A percentile compares a stretch with the other conserved stretches of the same genome.
Evolutionary conservation across 2,329 filamentous ascomycete genomes (phyloP).

Genomic region (Cercospora berteroae): DNA sequence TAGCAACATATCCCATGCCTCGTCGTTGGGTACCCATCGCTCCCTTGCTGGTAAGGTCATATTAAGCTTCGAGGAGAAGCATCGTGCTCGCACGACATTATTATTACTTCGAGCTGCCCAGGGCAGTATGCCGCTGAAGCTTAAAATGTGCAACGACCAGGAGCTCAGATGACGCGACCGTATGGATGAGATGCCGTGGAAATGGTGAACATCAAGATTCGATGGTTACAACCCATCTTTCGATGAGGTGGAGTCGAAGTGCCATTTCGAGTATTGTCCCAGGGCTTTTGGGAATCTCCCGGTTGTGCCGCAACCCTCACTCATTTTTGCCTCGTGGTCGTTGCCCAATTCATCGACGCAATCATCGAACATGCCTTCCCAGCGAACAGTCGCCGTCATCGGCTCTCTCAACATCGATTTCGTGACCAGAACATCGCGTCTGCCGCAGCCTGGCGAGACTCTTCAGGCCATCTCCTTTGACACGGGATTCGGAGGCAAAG

Average conservation of each 20-base stretch:
- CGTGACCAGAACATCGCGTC: constrained; percentile 79
- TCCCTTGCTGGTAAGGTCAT: background rate
- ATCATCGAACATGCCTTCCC: constrained; percentile 5
- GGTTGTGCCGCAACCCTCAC: background rate
- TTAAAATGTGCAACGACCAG: too few relatives aligned
- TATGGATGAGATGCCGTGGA: too few relatives aligned
- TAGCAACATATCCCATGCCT: background rate
- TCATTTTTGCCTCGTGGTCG: background rate
- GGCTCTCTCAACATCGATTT: constrained; percentile 95
- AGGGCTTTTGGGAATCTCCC: background rate
- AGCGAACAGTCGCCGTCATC: constrained; percentile 65
- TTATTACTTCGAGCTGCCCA: background rate
- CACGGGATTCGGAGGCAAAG: constrained; percentile 86
- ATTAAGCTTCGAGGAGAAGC: background rate
- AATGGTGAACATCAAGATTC: background rate
- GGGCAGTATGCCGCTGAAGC: background rate
- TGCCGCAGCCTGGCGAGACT: constrained; percentile 83
- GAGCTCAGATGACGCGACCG: too few relatives aligned
- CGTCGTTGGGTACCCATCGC: background rate
- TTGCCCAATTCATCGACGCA: background rate
- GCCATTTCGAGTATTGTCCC: background rate
- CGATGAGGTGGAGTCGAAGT: background rate
- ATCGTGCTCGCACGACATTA: background rate
- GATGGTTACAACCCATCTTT: background rate
- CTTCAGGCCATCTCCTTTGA: constrained; percentile 74